phyloP scores from a whole-genome alignment of 768 basidiomycete genomes.

The Kwoniella dejecticola region DNA sequence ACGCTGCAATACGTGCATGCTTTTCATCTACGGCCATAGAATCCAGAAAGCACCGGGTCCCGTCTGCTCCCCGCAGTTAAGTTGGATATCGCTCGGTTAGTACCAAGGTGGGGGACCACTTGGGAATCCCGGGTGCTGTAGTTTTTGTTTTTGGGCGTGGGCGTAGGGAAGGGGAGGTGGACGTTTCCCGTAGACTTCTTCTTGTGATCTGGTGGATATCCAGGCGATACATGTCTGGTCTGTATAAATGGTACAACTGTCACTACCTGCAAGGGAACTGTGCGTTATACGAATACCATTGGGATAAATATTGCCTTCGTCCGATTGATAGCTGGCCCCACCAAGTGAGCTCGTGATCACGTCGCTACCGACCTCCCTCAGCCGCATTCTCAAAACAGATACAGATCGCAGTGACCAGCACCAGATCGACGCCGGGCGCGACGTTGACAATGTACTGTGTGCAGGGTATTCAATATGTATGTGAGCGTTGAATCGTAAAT shows the following conservation, averaged over 20 bases:
- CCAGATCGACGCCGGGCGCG: conserved; percentile 51
- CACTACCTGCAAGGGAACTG: too few relatives aligned
- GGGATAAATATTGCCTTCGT: too few relatives aligned
- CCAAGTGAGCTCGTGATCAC: too few relatives aligned
- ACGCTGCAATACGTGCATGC: too few relatives aligned
- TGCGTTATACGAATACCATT: too few relatives aligned
- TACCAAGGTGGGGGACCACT: conserved; percentile 12
- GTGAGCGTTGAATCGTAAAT: too few relatives aligned
- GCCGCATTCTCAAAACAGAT: conserved; percentile 49
- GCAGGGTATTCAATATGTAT: too few relatives aligned
- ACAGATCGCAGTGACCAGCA: conserved; percentile 51
- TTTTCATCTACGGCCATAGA: conserved; percentile 8
- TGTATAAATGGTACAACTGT: too few relatives aligned
- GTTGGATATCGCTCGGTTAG: conserved; percentile 1
- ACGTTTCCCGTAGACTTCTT: background rate
- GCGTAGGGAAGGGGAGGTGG: background rate
- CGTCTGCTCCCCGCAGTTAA: conserved; percentile 1
- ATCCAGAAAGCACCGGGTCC: background rate
- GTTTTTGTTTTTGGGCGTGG: background rate
- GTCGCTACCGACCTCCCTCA: background rate
- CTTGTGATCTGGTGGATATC: too few relatives aligned
- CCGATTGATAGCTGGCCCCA: too few relatives aligned
- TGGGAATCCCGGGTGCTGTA: conserved; percentile 12
- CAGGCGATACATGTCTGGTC: too few relatives aligned
- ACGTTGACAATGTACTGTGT: conserved; percentile 49